Evolutionary conservation across 1,284 basidiomycete species (phyloP), one percentile per base, ranked within the genome.

Genomic region (Cutaneotrichosporon mucoides): DNA sequence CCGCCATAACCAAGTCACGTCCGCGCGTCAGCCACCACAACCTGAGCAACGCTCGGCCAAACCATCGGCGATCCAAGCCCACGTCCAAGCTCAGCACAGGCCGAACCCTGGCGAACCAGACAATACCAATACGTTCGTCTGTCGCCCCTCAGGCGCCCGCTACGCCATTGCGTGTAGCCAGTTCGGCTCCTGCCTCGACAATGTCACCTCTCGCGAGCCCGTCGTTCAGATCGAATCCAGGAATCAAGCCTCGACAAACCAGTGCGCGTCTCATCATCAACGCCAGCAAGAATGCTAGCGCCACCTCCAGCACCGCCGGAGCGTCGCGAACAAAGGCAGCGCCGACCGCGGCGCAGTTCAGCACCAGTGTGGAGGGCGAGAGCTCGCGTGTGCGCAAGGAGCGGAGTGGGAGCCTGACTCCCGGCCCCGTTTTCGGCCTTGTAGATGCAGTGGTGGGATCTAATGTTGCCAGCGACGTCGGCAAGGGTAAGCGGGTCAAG

Each of bases 181-280:
- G 68, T 5, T 63, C 60, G 40, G 65, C 69, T 10, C 68, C 66
- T 5, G 60, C 66, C 16, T 34, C 64, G 54, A 61, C 61, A 12
- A 52, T 64, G 35, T 52, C 61, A 51, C 64, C 62, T 8, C 48
- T 65, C 38, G 50, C 64, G 10, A 57, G 40, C 16, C 58, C 56
- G 53, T 65, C 69, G 5, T 62, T 65, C 38, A 74, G 57, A 10
- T 50, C 54, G 12, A 64, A 63, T 3, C 66, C 70, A 2, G 71
- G 75, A n/a, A 72, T 75, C 64, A 71, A 66, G 51, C 75, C 75
- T 2, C 60, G 67, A 35, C 72, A 73, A 52, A 72, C 73, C 1
- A 66, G 69, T 1, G 72, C 75, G 24, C 65, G 73, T 33, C 61
- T 66, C 50, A 44, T 70, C 36, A 66, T 74, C 56, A 71, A 73